These are phyloP conservation scores for Quercus parvula DNA, from an alignment of 306 rosid species.

Conservation along the genomic window DNA sequence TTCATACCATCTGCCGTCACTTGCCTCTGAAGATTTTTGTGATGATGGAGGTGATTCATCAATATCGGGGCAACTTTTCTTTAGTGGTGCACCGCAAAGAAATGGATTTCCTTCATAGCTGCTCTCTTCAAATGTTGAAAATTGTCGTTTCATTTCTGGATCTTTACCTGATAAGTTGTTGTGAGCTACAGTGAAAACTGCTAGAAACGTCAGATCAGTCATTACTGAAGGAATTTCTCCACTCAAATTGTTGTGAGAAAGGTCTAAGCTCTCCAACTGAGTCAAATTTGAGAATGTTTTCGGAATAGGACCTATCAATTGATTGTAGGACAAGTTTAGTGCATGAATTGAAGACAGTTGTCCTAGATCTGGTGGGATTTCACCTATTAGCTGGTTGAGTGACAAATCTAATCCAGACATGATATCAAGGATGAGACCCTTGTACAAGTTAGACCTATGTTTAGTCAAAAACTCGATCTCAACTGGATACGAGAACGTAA, in stretches of 20 bases:
- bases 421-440: slow-evolving; percentile 6
- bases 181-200: slow-evolving; percentile 22
- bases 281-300: not conserved
- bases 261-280: slow-evolving; percentile 13
- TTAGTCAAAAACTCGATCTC: slow-evolving; percentile 17
- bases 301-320: slow-evolving; percentile 1
- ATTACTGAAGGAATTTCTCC: slow-evolving; percentile 18
- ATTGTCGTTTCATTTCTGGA: not conserved
- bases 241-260: slow-evolving; percentile 21
- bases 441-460: not conserved
- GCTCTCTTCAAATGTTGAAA: slow-evolving; percentile 11
- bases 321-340: slow-evolving; percentile 20
- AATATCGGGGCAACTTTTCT: not conserved
- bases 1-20: fast-evolving
- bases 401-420: slow-evolving; percentile 22
- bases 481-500: too few relatives aligned
- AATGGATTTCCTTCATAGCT: slow-evolving; percentile 13
- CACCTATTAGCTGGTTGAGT: slow-evolving; percentile 9
- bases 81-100: not conserved
- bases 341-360: not conserved
- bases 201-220: not conserved
- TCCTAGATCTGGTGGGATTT: slow-evolving; percentile 15
- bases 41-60: too few relatives aligned
- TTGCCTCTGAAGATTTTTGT: too few relatives aligned
- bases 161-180: slow-evolving; percentile 7